Base-by-base conservation (phyloP, 169 alveolate species). In the Eimeria acervulina region DNA sequence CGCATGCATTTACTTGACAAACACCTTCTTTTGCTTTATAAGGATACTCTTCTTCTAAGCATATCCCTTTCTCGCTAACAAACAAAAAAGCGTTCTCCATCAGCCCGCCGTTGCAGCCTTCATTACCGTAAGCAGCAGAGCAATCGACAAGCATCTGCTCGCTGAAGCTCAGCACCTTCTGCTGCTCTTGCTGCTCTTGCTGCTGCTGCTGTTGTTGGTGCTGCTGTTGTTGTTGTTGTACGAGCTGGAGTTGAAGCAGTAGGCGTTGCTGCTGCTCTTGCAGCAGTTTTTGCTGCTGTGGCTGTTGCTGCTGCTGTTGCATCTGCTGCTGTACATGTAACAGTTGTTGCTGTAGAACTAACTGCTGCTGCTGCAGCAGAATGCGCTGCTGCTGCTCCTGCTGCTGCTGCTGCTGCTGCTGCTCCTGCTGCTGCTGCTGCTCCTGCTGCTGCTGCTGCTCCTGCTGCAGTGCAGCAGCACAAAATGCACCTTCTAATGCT, bases 131-230 rank as follows among this genome's bases (percentile, higher is more conserved):
- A n/a, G 76, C 38, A 47, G 92, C 74, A 51, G 98, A 96, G 97
- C 99, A 98, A 84, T 98, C 99, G 52, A 98, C 98, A 47, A 99
- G 97, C 96, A 97, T 97, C 97, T 99, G 98, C 95, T 98, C 99
- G 31, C 99, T 97, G 28, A 99, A 95, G n/a, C 95, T 85, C 51
- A 97, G 96, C 84, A 98, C 95, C 93, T 97, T 97, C 90, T 97
- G 96, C 19, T 96, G 96, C 95, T 97, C 95, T 74, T 66, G 21
- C 21, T 66, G 7, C 55, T 47, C 55, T 47, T 47, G 55, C 55
- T 47, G 55, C 55, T 47, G 55, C 55, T 47, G 55, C 55, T 47
- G 55, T 47, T 47, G 55, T 47, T 47, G 55, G 5, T 47, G 55
- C 55, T 47, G 55, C 55, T 47, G 55, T 12, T 47, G 55, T 12